phyloP scores from a whole-genome alignment of 2,329 filamentous ascomycete species.

The Botrytis fabae region DNA sequence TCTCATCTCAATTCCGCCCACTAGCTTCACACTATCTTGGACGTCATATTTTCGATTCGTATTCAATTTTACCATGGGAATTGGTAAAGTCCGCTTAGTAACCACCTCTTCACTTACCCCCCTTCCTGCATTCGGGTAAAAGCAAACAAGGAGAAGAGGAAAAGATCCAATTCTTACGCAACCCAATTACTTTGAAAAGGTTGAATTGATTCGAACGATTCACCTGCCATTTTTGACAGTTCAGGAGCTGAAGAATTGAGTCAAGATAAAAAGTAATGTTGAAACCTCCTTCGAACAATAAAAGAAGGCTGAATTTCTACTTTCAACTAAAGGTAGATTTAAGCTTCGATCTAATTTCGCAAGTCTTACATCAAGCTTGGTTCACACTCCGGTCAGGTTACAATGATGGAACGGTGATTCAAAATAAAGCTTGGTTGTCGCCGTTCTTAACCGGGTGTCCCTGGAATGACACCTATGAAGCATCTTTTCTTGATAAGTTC shows the following conservation, averaged over 20 bases:
- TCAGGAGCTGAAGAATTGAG: not conserved
- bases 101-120: not conserved
- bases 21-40: not conserved
- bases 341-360: not conserved
- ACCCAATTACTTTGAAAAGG: not conserved
- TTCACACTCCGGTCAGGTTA: not conserved
- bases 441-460: not conserved
- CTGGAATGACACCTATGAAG: not conserved
- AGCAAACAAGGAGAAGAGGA: not conserved
- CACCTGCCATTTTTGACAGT: not conserved
- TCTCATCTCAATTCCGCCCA: not conserved
- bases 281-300: not conserved
- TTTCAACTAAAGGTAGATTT: not conserved
- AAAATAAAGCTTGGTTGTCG: not conserved
- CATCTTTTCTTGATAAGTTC: not conserved
- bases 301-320: not conserved
- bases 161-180: not conserved
- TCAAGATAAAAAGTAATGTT: not conserved
- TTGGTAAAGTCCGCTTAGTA: not conserved
- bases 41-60: not conserved
- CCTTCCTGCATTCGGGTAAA: not conserved
- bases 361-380: not conserved
- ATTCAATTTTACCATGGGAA: not conserved
- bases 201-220: not conserved
- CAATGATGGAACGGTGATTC: not conserved